Percentiles rank a stretch among this genome's conserved stretches.
These are phyloP conservation scores for Penicillium desertorum DNA, from an alignment of 495 filamentous ascomycete species.

Conservation along the genomic window DNA sequence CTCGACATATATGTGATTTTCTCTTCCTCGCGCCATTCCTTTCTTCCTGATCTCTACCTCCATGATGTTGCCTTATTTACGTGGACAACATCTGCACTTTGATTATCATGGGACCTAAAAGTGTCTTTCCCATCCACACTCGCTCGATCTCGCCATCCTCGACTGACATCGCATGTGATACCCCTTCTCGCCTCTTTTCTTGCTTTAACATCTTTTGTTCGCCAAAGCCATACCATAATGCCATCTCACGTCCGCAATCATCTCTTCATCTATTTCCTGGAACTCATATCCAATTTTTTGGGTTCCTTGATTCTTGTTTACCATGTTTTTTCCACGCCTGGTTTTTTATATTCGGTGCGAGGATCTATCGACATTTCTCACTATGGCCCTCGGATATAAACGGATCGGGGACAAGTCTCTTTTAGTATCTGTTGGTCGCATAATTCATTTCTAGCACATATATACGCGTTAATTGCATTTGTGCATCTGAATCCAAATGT, in stretches of 20 bases:
- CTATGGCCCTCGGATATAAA: constrained; percentile 8
- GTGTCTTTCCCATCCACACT: constrained; percentile 12
- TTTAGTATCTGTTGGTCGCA: background rate
- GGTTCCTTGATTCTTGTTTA: constrained; percentile 1
- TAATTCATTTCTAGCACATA: background rate
- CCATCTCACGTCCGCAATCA: constrained; percentile 5
- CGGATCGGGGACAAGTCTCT: constrained; percentile 1
- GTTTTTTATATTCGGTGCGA: background rate
- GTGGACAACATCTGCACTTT: constrained; percentile 1
- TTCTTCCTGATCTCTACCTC: constrained; percentile 1
- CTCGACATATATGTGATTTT: constrained; percentile 33
- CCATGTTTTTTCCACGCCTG: background rate
- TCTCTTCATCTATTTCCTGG: background rate
- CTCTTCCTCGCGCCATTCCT: background rate
- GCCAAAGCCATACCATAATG: constrained; percentile 5
- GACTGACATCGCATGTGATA: constrained; percentile 37
- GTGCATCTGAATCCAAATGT: background rate
- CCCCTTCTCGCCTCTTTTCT: constrained; percentile 19
- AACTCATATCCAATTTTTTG: background rate
- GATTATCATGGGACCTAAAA: background rate
- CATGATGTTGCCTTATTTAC: constrained; percentile 3
- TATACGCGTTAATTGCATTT: background rate
- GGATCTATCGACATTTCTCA: background rate
- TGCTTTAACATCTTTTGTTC: constrained; percentile 6
- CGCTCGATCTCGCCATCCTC: constrained; percentile 28